Evolutionary conservation across 768 basidiomycete species (phyloP).

Genomic region (Obba rivulosa): DNA sequence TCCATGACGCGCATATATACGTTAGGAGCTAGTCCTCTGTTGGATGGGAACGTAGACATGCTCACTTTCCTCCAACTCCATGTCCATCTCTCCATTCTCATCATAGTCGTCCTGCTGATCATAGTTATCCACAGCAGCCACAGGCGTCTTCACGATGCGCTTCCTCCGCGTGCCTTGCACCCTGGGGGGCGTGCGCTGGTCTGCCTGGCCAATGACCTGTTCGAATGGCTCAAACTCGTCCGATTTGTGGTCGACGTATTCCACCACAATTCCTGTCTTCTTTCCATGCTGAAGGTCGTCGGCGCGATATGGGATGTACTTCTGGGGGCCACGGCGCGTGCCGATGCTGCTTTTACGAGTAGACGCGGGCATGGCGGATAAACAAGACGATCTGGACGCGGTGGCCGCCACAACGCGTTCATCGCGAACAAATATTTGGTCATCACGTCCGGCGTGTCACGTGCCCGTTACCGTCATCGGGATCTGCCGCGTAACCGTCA

Average conservation of each 20-base stretch:
- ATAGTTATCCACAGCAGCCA: conserved; percentile 10
- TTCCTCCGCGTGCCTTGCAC: conserved; percentile 40
- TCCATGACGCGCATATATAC: conserved; percentile 6
- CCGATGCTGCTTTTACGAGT: conserved; percentile 37
- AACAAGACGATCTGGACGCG: not conserved
- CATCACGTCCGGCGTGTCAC: no score
- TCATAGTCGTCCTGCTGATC: conserved; percentile 31
- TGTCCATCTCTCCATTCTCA: conserved; percentile 65
- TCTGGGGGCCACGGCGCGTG: conserved; percentile 51
- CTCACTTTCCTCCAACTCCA: conserved; percentile 74
- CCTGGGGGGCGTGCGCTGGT: conserved; percentile 57
- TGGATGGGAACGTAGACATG: not conserved
- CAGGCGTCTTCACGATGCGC: conserved; percentile 26
- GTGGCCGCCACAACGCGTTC: not conserved
- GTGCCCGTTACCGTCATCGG: no score
- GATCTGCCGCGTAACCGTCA: no score
- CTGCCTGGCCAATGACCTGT: conserved; percentile 64
- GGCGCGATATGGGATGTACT: conserved; percentile 74
- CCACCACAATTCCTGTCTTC: conserved; percentile 71
- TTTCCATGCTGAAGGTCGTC: conserved; percentile 75
- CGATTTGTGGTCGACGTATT: conserved; percentile 62
- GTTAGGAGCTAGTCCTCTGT: not conserved
- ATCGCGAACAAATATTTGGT: no score
- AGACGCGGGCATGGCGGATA: conserved; percentile 24
- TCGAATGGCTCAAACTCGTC: conserved; percentile 84